Evolutionary conservation across 2,329 filamentous ascomycete species (phyloP).

Genomic region (Lachnellula occidentalis): DNA sequence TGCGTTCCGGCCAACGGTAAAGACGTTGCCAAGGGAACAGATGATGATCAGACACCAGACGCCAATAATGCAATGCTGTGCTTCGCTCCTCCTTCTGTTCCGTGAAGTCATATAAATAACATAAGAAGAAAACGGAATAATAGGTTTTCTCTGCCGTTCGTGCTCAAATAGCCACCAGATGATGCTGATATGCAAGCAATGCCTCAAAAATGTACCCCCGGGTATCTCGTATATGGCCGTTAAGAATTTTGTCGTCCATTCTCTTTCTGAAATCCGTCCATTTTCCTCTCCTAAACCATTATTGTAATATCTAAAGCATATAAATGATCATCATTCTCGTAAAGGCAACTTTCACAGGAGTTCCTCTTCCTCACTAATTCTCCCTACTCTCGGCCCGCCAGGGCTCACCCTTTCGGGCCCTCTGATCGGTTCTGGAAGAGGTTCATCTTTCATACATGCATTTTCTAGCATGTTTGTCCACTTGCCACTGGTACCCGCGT

Average conservation of each 20-base stretch:
- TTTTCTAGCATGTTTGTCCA: constrained; percentile 99
- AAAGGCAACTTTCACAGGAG: constrained; percentile 10
- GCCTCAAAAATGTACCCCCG: constrained; percentile 23
- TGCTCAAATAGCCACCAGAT: constrained; percentile 8
- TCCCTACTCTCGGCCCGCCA: constrained; percentile 20
- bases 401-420: constrained; percentile 26
- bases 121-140: constrained; percentile 3
- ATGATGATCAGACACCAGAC: constrained; percentile 8
- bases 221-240: constrained; percentile 26
- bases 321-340: constrained; percentile 2
- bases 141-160: constrained; percentile 3
- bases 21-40: not conserved
- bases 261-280: constrained; percentile 2
- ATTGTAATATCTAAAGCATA: constrained; percentile 1
- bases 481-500: constrained; percentile 91
- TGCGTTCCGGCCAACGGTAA: not conserved
- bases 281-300: constrained; percentile 1
- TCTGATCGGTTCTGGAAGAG: constrained; percentile 41
- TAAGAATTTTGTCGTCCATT: constrained; percentile 16
- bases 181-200: constrained; percentile 24
- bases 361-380: constrained; percentile 31
- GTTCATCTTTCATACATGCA: constrained; percentile 89
- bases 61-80: constrained; percentile 13
- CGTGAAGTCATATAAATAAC: constrained; percentile 11
- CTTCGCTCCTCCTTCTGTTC: constrained; percentile 5